Evolutionary conservation across 805 yeast genomes (phyloP), one percentile per base, ranked within the genome.

Genomic region (Priceomyces haplophilus): DNA sequence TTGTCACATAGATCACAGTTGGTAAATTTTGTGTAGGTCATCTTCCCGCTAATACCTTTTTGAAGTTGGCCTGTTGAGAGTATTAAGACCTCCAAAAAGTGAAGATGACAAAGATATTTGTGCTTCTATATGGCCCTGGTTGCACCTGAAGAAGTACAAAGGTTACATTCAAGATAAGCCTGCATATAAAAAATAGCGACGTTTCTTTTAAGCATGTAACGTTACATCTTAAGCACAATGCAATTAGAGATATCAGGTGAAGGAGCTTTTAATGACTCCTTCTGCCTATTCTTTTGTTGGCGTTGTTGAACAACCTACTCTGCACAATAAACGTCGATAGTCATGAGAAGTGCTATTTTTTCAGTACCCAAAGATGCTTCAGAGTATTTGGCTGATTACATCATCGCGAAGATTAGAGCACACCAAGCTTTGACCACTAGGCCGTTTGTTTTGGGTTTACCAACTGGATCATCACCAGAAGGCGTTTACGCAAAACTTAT

Each of bases 381-480:
- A 25, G 59, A 51, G 37, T 66, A 52, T 41, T 65, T 75, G 39
- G 82, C 82, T 15, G 62, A 66, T 33, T 63, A 73, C 54, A 73
- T 79, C 24, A 65, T 75, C 13, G 47, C 56, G 31, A 58, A 54
- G 41, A 78, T 79, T 56, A 74, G 62, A 46, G 55, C 49, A 0
- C 78, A 76, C 44, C 48, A 44, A 2, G 82, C 83, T 11, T 65
- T 79, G 10, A 51, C 70, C 3, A 42, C 50, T 2, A 65, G 57
- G 34, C 82, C 83, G 12, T 76, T 73, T 52, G 79, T 79, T 1
- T 53, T 79, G 34, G 83, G 83, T 1, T 68, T 79, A 37, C 83
- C 83, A 24, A 79, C 83, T 2, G 83, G 83, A 2, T 78, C 82
- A 4, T 76, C 82, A 4, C 83, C 83, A 11, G 81, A 76, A 52